Evolutionary conservation across 257 asterid genomes (phyloP).

Genomic region (Scutellaria galericulata): DNA sequence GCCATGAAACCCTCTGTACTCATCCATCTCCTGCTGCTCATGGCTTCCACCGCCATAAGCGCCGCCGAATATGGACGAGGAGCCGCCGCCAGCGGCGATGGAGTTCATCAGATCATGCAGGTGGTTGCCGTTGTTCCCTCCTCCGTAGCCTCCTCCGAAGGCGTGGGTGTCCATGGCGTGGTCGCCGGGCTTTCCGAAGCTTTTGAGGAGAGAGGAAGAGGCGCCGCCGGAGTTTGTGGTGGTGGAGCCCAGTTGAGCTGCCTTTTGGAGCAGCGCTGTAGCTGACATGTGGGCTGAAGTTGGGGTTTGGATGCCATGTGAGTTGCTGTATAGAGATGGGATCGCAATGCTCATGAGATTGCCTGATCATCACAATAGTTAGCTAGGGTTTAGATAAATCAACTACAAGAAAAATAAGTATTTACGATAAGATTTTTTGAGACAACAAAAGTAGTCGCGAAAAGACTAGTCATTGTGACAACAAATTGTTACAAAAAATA

Average conservation of each 20-base stretch:
- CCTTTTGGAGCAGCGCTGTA: constrained; percentile 82
- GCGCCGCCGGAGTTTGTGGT: constrained; percentile 45
- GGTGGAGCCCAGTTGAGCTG: constrained; percentile 71
- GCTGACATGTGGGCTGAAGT: constrained; percentile 66
- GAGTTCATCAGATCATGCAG: constrained; percentile 55
- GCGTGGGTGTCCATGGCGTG: constrained; percentile 35
- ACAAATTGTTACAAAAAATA: too few species aligned
- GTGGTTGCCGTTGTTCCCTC: constrained; percentile 38
- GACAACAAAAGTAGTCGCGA: too few species aligned
- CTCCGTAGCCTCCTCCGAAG: constrained; percentile 45
- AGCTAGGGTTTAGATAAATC: too few species aligned
- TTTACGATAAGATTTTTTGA: too few species aligned
- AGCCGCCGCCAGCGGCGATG: constrained; percentile 28
- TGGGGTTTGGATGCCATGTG: constrained; percentile 40
- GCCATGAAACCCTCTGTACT: constrained; percentile 38
- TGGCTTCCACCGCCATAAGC: constrained; percentile 26
- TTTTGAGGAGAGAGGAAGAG: constrained; percentile 54
- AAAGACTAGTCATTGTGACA: too few species aligned
- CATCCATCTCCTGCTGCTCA: constrained; percentile 40
- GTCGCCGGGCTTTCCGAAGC: constrained; percentile 45
- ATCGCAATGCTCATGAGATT: constrained; percentile 56
- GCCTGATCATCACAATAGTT: constrained; percentile 37
- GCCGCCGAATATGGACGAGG: constrained; percentile 43
- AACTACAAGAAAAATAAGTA: too few species aligned
- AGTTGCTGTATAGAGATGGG: constrained; percentile 65